Evolutionary conservation across 1,284 basidiomycete genomes (phyloP).

Genomic region (Ceratobasidium sp.): DNA sequence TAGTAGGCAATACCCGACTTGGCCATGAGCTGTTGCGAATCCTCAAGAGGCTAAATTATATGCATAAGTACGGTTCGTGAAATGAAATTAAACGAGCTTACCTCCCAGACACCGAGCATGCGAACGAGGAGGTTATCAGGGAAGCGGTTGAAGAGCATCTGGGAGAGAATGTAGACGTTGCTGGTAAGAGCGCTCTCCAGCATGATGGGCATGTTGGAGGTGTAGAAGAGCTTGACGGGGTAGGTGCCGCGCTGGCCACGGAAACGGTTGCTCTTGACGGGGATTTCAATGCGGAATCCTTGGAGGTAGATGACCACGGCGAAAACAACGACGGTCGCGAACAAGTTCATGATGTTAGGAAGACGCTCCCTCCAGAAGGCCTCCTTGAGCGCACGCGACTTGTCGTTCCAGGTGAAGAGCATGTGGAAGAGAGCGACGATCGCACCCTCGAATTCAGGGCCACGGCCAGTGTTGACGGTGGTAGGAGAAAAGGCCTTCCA

Average conservation of each 20-base stretch:
- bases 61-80: constrained; percentile 40
- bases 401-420: constrained; percentile 98
- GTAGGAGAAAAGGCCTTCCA: constrained; percentile 99
- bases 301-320: constrained; percentile 97
- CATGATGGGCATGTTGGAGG: constrained; percentile 99
- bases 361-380: constrained; percentile 97
- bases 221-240: constrained; percentile 99
- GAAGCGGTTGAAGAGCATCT: constrained; percentile 93
- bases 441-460: constrained; percentile 97
- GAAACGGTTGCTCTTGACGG: constrained; percentile 96
- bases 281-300: constrained; percentile 98
- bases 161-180: constrained; percentile 95
- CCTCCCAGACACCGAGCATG: constrained; percentile 96
- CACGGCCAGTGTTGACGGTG: constrained; percentile 96
- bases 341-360: constrained; percentile 97
- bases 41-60: constrained; percentile 79
- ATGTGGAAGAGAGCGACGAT: constrained; percentile 97
- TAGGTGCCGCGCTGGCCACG: constrained; percentile 93
- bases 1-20: constrained; percentile 95
- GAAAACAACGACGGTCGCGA: constrained; percentile 91
- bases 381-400: constrained; percentile 93
- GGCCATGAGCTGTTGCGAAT: constrained; percentile 89
- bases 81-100: constrained; percentile 51
- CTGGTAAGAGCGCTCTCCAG: constrained; percentile 91
- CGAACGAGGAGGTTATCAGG: constrained; percentile 89